These are phyloP conservation scores for Wickerhamiella occidentalis DNA, from an alignment of 805 yeast species.

Conservation along the genomic window DNA sequence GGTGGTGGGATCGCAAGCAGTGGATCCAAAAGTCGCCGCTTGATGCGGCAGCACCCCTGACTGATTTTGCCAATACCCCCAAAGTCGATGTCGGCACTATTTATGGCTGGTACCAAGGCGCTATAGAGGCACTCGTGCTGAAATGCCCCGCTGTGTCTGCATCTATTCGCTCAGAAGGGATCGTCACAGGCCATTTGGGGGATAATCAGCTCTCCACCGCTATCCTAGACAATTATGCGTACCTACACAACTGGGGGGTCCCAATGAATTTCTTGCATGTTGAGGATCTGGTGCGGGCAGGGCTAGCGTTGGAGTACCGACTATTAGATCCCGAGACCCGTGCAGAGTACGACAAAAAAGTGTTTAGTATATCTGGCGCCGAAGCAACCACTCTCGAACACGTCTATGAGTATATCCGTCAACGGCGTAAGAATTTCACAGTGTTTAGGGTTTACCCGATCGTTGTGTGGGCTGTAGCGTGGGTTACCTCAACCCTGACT, in stretches of 20 bases:
- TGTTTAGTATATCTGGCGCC: conserved; percentile 18
- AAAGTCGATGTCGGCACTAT: conserved; percentile 19
- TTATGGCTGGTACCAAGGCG: conserved; percentile 24
- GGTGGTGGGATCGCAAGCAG: conserved; percentile 12
- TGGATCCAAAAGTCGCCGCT: conserved; percentile 13
- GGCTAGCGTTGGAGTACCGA: conserved; percentile 30
- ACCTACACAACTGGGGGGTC: conserved; percentile 19
- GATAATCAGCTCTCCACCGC: conserved; percentile 22
- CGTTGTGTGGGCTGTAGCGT: conserved; percentile 17
- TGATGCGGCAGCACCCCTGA: conserved; percentile 10
- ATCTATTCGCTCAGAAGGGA: conserved; percentile 21
- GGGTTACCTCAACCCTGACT: conserved; percentile 12
- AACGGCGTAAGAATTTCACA: conserved; percentile 12
- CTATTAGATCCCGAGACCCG: conserved; percentile 21
- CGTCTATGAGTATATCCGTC: conserved; percentile 18
- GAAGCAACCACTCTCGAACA: conserved; percentile 20
- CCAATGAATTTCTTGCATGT: conserved; percentile 26
- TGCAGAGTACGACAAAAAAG: conserved; percentile 9
- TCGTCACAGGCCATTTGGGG: conserved; percentile 22
- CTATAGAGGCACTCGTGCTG: conserved; percentile 18
- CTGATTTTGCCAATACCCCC: conserved; percentile 9
- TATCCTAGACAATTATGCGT: conserved; percentile 16
- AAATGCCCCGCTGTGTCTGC: conserved; percentile 10
- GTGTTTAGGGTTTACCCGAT: conserved; percentile 18
- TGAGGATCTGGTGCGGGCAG: conserved; percentile 31